A percentile compares a stretch with the other conserved stretches of the same genome.
Conservation (phyloP, 768 basidiomycete genomes). For the Crepidotus variabilis region DNA sequence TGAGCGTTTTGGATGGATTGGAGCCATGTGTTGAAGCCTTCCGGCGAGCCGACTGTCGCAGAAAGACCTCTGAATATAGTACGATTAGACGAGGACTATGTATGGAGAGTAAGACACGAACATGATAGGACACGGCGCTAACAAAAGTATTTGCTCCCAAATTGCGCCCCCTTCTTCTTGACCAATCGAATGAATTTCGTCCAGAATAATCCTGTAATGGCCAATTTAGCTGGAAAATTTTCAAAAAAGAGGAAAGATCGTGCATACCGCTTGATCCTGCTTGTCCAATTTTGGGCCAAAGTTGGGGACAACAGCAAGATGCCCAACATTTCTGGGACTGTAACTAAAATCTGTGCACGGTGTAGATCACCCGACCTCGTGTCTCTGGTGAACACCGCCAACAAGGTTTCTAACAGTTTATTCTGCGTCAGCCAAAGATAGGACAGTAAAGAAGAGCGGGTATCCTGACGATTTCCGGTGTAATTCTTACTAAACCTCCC, state of each 20-base stretch:
- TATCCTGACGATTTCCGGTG: slow-evolving; percentile 36
- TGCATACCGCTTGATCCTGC: slow-evolving; percentile 54
- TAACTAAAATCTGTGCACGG: slow-evolving; percentile 70
- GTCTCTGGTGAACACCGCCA: slow-evolving; percentile 67
- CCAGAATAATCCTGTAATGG: slow-evolving; percentile 57
- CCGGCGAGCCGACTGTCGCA: slow-evolving; percentile 65
- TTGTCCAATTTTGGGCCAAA: slow-evolving; percentile 57
- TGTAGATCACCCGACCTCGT: slow-evolving; percentile 58
- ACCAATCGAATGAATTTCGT: slow-evolving; percentile 67
- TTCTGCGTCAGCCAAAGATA: not conserved
- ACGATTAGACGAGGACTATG: not conserved
- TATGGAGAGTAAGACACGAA: slow-evolving; percentile 24
- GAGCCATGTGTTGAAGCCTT: slow-evolving; percentile 65
- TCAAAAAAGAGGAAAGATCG: not conserved
- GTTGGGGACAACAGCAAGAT: slow-evolving; percentile 69
- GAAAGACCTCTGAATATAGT: slow-evolving; percentile 53
- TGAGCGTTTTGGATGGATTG: slow-evolving; percentile 55
- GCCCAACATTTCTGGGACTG: slow-evolving; percentile 67
- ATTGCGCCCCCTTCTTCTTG: slow-evolving; percentile 66
- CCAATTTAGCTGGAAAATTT: slow-evolving; percentile 1
- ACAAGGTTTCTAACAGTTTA: slow-evolving; percentile 42
- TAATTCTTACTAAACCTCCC: slow-evolving; percentile 56
- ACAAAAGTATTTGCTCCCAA: slow-evolving; percentile 72
- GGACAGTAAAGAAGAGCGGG: not conserved
- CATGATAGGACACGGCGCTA: slow-evolving; percentile 74